Conservation (phyloP, 371 early-diverging fungal species). For the Saksenaea oblongispora region DNA sequence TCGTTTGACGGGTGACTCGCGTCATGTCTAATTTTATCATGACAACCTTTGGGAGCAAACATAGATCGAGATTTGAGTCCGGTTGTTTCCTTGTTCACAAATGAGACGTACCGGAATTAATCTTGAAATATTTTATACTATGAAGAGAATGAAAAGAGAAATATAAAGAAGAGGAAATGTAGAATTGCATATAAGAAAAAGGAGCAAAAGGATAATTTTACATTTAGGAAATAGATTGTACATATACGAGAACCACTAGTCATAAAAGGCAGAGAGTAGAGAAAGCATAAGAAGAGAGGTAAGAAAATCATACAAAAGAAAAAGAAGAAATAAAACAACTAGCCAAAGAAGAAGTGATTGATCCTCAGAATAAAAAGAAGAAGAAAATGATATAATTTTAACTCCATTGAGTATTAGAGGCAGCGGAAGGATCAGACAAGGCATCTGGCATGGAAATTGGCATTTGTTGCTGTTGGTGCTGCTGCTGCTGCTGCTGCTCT, state of each 20-base stretch:
- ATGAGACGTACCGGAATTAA: background rate
- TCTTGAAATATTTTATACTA: background rate
- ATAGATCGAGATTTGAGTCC: background rate
- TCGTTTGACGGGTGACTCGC: background rate
- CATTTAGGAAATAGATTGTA: background rate
- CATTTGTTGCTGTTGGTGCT: background rate
- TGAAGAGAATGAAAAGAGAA: background rate
- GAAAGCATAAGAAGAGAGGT: background rate
- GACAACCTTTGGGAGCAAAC: background rate
- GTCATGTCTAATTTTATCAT: background rate
- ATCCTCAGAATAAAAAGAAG: background rate
- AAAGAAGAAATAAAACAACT: background rate
- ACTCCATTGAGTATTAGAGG: background rate
- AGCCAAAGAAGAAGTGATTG: background rate
- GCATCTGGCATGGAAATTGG: background rate
- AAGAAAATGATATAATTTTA: background rate
- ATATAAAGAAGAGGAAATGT: background rate
- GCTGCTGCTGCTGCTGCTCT: background rate
- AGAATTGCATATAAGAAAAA: background rate
- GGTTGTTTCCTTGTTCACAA: background rate
- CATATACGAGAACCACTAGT: slow-evolving; percentile 1
- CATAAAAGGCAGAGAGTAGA: background rate
- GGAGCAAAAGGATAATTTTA: background rate
- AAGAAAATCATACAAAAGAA: background rate
- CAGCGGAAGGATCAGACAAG: background rate